Conservation (phyloP, 306 rosid genomes). For the Casuarina glauca region DNA sequence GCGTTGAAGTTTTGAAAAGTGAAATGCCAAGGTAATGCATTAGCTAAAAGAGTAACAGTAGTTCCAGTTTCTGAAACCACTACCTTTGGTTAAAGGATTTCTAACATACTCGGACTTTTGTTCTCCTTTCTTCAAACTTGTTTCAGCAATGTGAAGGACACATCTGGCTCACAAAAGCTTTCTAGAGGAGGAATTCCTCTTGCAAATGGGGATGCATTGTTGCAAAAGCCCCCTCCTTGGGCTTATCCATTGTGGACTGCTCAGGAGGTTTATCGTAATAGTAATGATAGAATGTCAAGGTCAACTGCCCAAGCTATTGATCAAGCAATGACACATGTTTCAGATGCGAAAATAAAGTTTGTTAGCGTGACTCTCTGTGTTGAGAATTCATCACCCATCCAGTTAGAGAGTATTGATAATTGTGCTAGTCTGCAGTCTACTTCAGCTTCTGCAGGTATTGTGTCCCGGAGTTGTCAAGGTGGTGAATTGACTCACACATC, state of each 20-base stretch:
- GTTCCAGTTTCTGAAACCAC: constrained; percentile 18
- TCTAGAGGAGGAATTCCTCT: constrained; percentile 97
- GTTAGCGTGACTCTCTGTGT: constrained; percentile 60
- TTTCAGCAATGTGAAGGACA: constrained; percentile 77
- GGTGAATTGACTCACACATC: constrained; percentile 28
- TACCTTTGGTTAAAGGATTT: constrained; percentile 19
- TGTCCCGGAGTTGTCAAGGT: constrained; percentile 27
- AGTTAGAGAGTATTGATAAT: constrained; percentile 34
- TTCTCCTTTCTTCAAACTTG: constrained; percentile 30
- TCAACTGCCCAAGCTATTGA: constrained; percentile 98
- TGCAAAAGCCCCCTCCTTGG: constrained; percentile 98
- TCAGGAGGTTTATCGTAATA: constrained; percentile 96
- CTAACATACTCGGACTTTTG: constrained; percentile 20
- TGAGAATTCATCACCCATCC: constrained; percentile 48
- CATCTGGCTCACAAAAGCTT: constrained; percentile 75
- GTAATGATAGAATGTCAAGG: constrained; percentile 96
- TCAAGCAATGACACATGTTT: constrained; percentile 89
- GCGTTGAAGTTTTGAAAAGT: constrained; percentile 85
- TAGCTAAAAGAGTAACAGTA: background rate
- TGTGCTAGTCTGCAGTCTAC: constrained; percentile 17
- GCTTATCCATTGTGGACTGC: constrained; percentile 96
- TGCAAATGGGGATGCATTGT: constrained; percentile 91
- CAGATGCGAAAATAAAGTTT: constrained; percentile 68
- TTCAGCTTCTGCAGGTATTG: constrained; percentile 23
- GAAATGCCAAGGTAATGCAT: constrained; percentile 73